Evolutionary conservation across 371 early-diverging fungal species (phyloP).

Genomic region (Saksenaea vasiformis): DNA sequence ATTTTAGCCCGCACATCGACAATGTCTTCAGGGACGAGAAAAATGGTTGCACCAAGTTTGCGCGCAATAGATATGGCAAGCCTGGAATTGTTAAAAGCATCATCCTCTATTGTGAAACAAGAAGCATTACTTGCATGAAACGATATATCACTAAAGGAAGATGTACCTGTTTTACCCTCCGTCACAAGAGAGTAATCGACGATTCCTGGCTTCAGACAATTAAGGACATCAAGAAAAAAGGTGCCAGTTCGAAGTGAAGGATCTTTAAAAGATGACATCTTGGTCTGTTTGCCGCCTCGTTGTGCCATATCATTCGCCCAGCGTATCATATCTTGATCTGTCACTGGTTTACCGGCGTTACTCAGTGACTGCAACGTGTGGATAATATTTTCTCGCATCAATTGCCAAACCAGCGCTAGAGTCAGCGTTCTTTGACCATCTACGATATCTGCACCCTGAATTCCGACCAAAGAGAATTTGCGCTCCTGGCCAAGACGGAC

Average conservation of each 20-base stretch:
- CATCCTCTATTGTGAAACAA: constrained; percentile 59
- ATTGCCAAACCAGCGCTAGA: constrained; percentile 87
- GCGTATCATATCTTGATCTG: constrained; percentile 83
- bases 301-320: constrained; percentile 88
- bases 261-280: constrained; percentile 84
- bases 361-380: constrained; percentile 84
- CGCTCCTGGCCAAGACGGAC: constrained; percentile 80
- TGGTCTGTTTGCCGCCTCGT: constrained; percentile 60
- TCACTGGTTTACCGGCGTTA: constrained; percentile 74
- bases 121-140: neutral
- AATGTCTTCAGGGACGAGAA: constrained; percentile 95
- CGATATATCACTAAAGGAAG: neutral
- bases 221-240: constrained; percentile 84
- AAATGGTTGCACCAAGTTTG: constrained; percentile 94
- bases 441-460: constrained; percentile 89
- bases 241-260: constrained; percentile 67
- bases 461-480: constrained; percentile 86
- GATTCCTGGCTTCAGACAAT: constrained; percentile 83
- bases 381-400: constrained; percentile 93
- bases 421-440: constrained; percentile 87
- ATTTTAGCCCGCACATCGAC: constrained; percentile 90
- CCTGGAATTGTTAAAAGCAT: constrained; percentile 84
- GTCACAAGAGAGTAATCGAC: constrained; percentile 87
- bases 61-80: constrained; percentile 95
- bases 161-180: constrained; percentile 49